A percentile compares a stretch with the other conserved stretches of the same genome.
Conservation (phyloP, 306 rosid species). For the Trichosanthes truncata region DNA sequence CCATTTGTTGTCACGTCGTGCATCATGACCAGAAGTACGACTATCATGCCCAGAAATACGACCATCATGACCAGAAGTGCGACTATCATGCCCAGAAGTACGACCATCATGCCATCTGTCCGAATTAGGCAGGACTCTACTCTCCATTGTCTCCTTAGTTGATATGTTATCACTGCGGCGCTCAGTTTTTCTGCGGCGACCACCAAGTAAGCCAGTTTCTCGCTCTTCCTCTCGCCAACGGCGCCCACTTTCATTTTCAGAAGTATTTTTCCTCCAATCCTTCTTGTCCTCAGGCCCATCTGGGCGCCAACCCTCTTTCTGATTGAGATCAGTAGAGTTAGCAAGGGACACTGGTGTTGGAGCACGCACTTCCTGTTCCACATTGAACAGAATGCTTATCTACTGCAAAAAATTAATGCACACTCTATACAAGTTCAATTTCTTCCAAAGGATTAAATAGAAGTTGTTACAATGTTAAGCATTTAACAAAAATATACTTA, state of each 20-base stretch:
- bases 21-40: slow-evolving; percentile 35
- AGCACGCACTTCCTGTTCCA: slow-evolving; percentile 35
- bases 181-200: slow-evolving; percentile 47
- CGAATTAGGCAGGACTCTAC: slow-evolving; percentile 27
- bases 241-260: slow-evolving; percentile 42
- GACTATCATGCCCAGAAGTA: not conserved
- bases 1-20: slow-evolving; percentile 53
- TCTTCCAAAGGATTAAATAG: not conserved
- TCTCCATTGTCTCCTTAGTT: slow-evolving; percentile 33
- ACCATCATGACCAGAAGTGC: slow-evolving; percentile 23
- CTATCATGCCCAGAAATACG: slow-evolving; percentile 22
- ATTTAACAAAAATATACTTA: not conserved
- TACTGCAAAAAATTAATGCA: not conserved
- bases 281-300: slow-evolving; percentile 47
- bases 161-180: slow-evolving; percentile 34
- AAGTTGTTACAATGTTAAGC: not conserved
- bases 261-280: slow-evolving; percentile 38
- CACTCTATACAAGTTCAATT: not conserved
- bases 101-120: slow-evolving; percentile 57
- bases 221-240: slow-evolving; percentile 65
- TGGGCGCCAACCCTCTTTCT: slow-evolving; percentile 47
- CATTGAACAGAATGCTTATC: slow-evolving; percentile 6
- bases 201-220: slow-evolving; percentile 51
- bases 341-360: slow-evolving; percentile 29
- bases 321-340: slow-evolving; percentile 28